These are phyloP conservation scores for Tetrapyrgos nigripes DNA, from an alignment of 1,284 basidiomycete genomes.

Conservation along the genomic window DNA sequence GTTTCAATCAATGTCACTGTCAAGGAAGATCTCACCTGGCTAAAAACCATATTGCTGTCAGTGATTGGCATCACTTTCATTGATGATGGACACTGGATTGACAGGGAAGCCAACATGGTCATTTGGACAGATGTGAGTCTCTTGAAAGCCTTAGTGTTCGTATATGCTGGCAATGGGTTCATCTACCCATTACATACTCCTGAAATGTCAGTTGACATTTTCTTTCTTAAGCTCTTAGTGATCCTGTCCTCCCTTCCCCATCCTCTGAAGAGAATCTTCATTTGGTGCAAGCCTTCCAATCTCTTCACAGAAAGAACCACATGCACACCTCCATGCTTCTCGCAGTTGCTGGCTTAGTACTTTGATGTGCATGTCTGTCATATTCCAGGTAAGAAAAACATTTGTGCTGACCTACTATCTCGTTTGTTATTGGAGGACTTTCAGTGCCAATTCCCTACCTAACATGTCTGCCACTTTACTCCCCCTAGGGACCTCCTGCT, in stretches of 20 bases:
- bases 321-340: no score
- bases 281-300: no score
- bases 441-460: slow-evolving; percentile 9
- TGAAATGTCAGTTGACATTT: slow-evolving; percentile 20
- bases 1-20: no score
- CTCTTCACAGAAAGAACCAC: no score
- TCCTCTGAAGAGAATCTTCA: no score
- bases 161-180: slow-evolving; percentile 16
- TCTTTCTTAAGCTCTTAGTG: slow-evolving; percentile 24
- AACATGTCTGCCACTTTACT: slow-evolving; percentile 21
- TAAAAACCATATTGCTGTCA: slow-evolving; percentile 7
- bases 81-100: slow-evolving; percentile 19
- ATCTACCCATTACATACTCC: slow-evolving; percentile 12
- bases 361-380: no score
- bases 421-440: slow-evolving; percentile 1
- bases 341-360: no score
- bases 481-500: slow-evolving; percentile 21
- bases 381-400: no score
- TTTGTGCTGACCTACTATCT: background rate
- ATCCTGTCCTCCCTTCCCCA: slow-evolving; percentile 20
- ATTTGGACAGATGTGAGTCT: slow-evolving; percentile 26
- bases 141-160: slow-evolving; percentile 11
- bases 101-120: slow-evolving; percentile 23
- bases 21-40: no score
- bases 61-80: slow-evolving; percentile 23